Evolutionary conservation across 192 early-diverging fungal species (phyloP), one percentile per base, ranked within the genome.

Genomic region (Rhizoclosmatium globosum): DNA sequence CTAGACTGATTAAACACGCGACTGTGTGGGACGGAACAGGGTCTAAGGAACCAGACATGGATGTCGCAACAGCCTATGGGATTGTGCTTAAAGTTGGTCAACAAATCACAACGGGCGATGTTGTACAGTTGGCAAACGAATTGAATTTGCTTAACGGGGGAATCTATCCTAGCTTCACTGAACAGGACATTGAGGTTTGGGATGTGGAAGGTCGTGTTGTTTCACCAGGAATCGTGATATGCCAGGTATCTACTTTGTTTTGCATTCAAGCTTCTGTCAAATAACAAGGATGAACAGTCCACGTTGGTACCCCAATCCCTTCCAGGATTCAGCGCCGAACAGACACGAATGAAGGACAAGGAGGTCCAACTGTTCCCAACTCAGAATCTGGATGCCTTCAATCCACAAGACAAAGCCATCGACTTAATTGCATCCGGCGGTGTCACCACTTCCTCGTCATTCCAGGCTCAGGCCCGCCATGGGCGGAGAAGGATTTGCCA

Each of bases 141-240:
- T 23, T 17, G 6, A 21, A 7, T 23, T 6, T 17, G 50, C 6
- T 7, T 17, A 7, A 53, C 9, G 50, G 50, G 9, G 17, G 6
- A 7, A 7, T 13, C 50, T 64, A 11, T 6, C 11, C 62, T 7
- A 21, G 56, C 15, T 57, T 57, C 56, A 11, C 62, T 21, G 62
- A 23, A 11, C 11, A 23, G 11, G 62, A 7, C 62, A 21, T 64
- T 6, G 9, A 11, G 7, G 47, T 72, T 6, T 38, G 21, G 47
- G 91, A 95, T 77, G 87, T 91, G 48, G 83, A 89, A 43, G 90
- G 89, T 3, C 89, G 91, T 60, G 84, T 86, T 57, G 82, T 95
- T 17, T 92, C 92, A 9, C 94, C 94, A 11, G 94, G 94, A 53
- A 85, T 95, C 57, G 89, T 95, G 94, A 94, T 76, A 91, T 92